Conservation (phyloP, 805 yeast species). For the Torulaspora indica region DNA sequence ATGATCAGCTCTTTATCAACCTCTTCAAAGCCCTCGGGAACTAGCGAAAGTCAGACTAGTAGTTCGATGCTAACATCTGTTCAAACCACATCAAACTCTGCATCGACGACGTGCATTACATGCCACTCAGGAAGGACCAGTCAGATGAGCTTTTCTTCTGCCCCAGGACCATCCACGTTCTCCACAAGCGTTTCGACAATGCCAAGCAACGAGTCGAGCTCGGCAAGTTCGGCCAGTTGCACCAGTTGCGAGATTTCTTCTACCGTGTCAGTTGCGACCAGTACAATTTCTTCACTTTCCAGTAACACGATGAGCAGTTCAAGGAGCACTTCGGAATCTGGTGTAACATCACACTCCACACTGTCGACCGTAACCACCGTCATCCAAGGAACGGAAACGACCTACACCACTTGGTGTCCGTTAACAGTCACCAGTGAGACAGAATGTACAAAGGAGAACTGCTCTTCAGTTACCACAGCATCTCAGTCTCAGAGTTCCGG, state of each 20-base stretch:
- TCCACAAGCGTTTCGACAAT: not conserved
- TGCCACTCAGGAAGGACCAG: not conserved
- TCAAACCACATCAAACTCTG: not conserved
- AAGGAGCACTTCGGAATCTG: not conserved
- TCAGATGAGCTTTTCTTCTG: not conserved
- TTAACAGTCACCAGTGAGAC: constrained; percentile 8
- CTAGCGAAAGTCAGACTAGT: not conserved
- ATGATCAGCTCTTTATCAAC: not conserved
- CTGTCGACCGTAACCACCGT: constrained; percentile 34
- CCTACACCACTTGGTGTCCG: constrained; percentile 38
- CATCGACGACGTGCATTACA: not conserved
- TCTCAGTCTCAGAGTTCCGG: not conserved
- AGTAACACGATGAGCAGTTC: not conserved
- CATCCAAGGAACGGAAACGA: constrained; percentile 32
- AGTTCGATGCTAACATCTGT: not conserved
- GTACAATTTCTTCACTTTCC: not conserved
- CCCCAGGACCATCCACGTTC: not conserved
- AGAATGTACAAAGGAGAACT: not conserved
- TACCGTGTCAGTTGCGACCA: not conserved
- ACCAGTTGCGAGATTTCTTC: not conserved
- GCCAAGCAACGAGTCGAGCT: not conserved
- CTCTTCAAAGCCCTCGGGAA: not conserved
- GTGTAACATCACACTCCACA: not conserved
- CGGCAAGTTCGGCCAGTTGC: not conserved
- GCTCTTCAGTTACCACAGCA: not conserved